Base-by-base conservation (phyloP, 2,329 filamentous ascomycete genomes). In the Coniochaeta sp. region DNA sequence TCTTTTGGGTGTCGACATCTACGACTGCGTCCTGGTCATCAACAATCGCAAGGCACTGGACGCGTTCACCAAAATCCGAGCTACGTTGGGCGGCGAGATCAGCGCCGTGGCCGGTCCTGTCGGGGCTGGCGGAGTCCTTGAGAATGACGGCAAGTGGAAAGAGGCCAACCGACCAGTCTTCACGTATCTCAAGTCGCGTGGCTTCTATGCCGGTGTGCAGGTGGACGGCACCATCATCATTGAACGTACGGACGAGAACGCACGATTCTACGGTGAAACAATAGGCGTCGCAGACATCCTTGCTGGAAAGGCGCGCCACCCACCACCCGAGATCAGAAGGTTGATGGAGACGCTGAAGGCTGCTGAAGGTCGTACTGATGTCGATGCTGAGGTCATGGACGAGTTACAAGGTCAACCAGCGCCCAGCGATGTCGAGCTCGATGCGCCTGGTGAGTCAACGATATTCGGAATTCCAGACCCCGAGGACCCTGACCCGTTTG, bases 171-270 rank as follows among this genome's bases (percentile, higher is more conserved):
- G 81, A 26, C 87, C 89, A 0, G 77, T 91, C 6, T 92, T 86
- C 76, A 90, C 84, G 27, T 94, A 94, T 63, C 80, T 91, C 67
- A 92, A 92, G 71, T 87, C 83, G 56, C 78, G 87, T 28, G 89
- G 89, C 1, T 78, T 92, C 52, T 92, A 91, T 64, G 86, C 85
- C 1, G 87, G 88, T 12, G 78, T 91, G 0, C 86, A 90, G 57
- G 75, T 91, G n/a, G 88, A 92, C 58, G 89, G 89, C 2, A 91
- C 88, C 0, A 77, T 92, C 16, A 75, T 92, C 38, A 83, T 91
- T 49, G 85, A 89, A 61, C 78, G 89, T 20, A 81, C 77, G 0
- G 89, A 91, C 58, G 89, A 90, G 61, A 94, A 94, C 61, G 83
- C 87, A 54, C 76, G 79, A 9, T 92, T 92, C 59, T 94, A 91